These are phyloP conservation scores for Peronospora farinosa DNA, from an alignment of 352 stramenopile species.

Conservation along the genomic window DNA sequence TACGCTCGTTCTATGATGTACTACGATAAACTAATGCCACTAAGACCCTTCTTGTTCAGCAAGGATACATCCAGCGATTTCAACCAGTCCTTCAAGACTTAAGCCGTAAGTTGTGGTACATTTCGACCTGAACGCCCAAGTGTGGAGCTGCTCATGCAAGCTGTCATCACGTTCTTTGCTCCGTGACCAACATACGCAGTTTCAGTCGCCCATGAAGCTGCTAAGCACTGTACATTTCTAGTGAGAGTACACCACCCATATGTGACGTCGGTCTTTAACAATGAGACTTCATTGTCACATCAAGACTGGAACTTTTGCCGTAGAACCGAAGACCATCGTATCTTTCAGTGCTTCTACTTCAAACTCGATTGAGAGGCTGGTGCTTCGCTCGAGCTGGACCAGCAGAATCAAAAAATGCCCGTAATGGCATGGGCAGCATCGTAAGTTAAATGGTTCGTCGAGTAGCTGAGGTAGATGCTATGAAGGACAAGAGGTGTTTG, in stretches of 20 bases:
- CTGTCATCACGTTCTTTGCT: conserved; percentile 62
- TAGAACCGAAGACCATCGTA: conserved; percentile 26
- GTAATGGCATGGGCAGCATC: conserved; percentile 63
- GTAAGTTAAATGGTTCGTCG: conserved; percentile 66
- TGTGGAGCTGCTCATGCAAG: conserved; percentile 70
- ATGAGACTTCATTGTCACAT: conserved; percentile 41
- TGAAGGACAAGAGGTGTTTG: too few species aligned
- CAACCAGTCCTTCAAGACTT: conserved; percentile 44
- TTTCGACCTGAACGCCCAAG: conserved; percentile 48
- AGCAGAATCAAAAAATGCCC: conserved; percentile 15
- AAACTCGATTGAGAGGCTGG: too few species aligned
- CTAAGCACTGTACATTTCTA: conserved; percentile 10
- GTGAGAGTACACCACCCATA: conserved; percentile 46
- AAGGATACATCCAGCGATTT: conserved; percentile 59
- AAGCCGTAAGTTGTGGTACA: conserved; percentile 14
- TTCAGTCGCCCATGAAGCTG: conserved; percentile 11
- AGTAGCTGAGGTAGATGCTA: conserved; percentile 60
- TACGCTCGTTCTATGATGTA: conserved; percentile 19
- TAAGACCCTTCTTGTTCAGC: conserved; percentile 63
- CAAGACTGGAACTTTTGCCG: conserved; percentile 30
- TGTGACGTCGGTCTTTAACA: conserved; percentile 62
- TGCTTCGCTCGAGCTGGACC: background rate
- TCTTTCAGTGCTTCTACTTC: background rate
- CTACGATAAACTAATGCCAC: conserved; percentile 55
- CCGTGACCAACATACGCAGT: conserved; percentile 65